Evolutionary conservation across 805 yeast genomes (phyloP).

Genomic region (Metschnikowia proteae): DNA sequence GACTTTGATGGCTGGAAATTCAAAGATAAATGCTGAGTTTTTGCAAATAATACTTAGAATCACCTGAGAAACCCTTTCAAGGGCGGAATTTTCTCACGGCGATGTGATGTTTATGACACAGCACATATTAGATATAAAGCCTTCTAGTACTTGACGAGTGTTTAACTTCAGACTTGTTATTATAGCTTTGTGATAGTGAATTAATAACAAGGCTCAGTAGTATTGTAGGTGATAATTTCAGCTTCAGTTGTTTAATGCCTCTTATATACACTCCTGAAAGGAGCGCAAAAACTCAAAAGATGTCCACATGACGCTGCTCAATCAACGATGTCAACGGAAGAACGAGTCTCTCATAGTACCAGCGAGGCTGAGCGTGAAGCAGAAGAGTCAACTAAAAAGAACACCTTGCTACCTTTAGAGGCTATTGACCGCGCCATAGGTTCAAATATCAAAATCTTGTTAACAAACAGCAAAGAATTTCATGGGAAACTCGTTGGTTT

Average conservation of each 20-base stretch:
- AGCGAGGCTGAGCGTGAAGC: neutral
- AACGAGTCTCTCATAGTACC: neutral
- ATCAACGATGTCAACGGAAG: constrained; percentile 1
- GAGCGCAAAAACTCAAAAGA: constrained; percentile 2
- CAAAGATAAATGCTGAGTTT: constrained; percentile 5
- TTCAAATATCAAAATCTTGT: constrained; percentile 67
- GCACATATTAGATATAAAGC: neutral
- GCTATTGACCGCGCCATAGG: constrained; percentile 86
- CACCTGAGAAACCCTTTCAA: neutral
- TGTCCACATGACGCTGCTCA: neutral
- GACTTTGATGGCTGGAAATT: constrained; percentile 85
- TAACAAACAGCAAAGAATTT: constrained; percentile 66
- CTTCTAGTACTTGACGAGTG: neutral
- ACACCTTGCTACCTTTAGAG: constrained; percentile 64
- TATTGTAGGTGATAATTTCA: neutral
- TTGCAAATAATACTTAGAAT: neutral
- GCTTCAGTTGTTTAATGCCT: neutral
- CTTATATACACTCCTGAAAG: constrained; percentile 1
- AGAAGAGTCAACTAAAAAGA: neutral
- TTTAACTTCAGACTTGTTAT: neutral
- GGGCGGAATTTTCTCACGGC: neutral
- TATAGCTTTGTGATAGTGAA: neutral
- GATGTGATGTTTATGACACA: neutral
- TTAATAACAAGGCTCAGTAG: neutral
- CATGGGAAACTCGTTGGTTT: constrained; percentile 88